Conservation (phyloP, 306 rosid species). For the Castanopsis chinensis region DNA sequence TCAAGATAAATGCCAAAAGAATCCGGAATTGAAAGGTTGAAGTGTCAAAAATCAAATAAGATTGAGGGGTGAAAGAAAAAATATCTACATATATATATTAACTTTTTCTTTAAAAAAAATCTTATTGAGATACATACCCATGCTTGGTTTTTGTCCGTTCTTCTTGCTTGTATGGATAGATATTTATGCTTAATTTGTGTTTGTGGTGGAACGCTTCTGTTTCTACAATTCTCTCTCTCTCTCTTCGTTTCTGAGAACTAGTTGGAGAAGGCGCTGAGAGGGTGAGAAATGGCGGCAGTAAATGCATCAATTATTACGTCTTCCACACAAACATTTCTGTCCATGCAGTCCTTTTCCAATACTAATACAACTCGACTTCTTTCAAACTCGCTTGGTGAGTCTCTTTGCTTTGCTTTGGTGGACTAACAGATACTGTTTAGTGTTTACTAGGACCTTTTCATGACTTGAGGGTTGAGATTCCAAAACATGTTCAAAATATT, state of each 20-base stretch:
- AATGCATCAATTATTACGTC: constrained; percentile 56
- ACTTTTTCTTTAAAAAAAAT: too few species aligned
- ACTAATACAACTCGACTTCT: constrained; percentile 22
- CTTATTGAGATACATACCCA: background rate
- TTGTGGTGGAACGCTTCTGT: background rate
- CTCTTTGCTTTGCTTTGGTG: background rate
- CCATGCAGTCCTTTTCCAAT: constrained; percentile 23
- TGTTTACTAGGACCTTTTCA: too few species aligned
- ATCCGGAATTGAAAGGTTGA: too few species aligned
- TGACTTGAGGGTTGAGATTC: too few species aligned
- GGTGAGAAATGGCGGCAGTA: constrained; percentile 58
- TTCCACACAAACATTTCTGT: constrained; percentile 44
- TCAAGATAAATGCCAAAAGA: too few species aligned
- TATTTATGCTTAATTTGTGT: constrained; percentile 4
- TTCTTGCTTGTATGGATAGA: background rate
- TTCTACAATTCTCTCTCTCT: background rate
- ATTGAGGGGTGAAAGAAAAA: too few species aligned
- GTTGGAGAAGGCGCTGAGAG: constrained; percentile 17
- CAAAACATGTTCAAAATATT: background rate
- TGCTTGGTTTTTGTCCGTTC: background rate
- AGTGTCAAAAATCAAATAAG: too few species aligned
- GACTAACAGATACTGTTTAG: background rate
- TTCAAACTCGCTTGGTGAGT: constrained; percentile 51
- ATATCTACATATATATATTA: too few species aligned
- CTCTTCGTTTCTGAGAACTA: background rate